phyloP scores from a whole-genome alignment of 495 filamentous ascomycete species.

The Chaetomium tenue region DNA sequence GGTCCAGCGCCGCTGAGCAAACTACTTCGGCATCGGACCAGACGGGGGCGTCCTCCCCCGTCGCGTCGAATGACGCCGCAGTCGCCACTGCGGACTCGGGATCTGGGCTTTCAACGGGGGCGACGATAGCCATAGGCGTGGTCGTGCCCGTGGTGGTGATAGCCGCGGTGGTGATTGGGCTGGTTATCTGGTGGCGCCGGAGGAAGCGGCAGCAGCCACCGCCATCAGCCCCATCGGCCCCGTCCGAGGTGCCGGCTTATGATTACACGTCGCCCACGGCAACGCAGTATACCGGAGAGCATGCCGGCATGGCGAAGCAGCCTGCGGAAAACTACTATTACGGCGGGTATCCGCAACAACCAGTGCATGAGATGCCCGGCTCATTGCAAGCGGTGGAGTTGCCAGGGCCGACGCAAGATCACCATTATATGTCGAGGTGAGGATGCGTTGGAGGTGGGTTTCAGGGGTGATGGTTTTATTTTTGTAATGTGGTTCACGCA shows the following conservation, averaged over 20 bases:
- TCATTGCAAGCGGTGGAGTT: neutral
- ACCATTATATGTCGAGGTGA: neutral
- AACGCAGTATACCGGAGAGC: neutral
- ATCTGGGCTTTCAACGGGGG: constrained; percentile 1
- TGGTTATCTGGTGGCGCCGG: neutral
- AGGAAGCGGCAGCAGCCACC: neutral
- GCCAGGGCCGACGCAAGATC: neutral
- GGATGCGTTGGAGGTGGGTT: neutral
- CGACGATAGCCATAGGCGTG: constrained; percentile 5
- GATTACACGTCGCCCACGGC: neutral
- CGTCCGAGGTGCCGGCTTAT: neutral
- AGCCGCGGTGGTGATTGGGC: neutral
- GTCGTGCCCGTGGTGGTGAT: constrained; percentile 11
- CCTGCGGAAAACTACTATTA: constrained; percentile 1
- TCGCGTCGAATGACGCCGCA: neutral
- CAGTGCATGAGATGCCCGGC: constrained; percentile 6
- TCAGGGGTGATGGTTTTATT: neutral
- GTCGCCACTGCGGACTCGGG: neutral
- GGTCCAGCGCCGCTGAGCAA: too few relatives aligned
- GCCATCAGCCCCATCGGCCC: too few relatives aligned
- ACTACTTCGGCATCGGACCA: neutral
- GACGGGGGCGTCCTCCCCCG: neutral
- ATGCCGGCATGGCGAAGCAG: neutral
- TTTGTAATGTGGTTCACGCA: neutral
- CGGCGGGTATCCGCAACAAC: neutral